A percentile compares a stretch with the other conserved stretches of the same genome.
phyloP scores from a whole-genome alignment of 2,329 filamentous ascomycete genomes.

The Fusarium sp. region DNA sequence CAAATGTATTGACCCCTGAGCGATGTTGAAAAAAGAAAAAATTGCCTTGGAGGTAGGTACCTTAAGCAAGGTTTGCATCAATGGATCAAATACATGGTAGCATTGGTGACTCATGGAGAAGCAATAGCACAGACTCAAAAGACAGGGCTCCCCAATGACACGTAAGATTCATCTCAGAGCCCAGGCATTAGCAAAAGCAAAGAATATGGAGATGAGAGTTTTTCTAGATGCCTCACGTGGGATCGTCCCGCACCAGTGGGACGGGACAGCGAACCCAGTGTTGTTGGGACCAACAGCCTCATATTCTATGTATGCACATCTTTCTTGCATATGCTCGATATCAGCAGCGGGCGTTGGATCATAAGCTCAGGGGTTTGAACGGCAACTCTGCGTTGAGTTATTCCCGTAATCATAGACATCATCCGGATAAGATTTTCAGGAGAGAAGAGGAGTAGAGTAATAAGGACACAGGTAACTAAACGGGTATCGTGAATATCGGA shows the following conservation, averaged over 20 bases:
- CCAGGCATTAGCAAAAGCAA: neutral
- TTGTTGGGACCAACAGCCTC: conserved; percentile 22
- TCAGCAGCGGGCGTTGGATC: neutral
- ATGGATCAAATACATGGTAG: neutral
- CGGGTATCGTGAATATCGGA: neutral
- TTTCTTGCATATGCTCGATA: neutral
- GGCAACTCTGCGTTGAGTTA: neutral
- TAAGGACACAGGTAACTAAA: neutral
- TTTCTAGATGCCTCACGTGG: conserved; percentile 28
- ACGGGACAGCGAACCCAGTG: conserved; percentile 16
- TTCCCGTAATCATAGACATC: neutral
- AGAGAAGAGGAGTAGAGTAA: conserved; percentile 1
- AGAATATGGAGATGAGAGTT: conserved; percentile 14
- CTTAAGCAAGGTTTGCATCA: neutral
- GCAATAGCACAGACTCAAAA: neutral
- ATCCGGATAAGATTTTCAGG: conserved; percentile 11
- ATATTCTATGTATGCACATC: neutral
- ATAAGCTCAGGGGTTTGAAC: conserved; percentile 13
- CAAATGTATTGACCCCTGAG: neutral
- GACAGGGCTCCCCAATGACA: conserved; percentile 8
- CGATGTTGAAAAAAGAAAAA: neutral
- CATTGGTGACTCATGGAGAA: conserved; percentile 5
- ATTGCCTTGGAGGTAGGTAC: neutral
- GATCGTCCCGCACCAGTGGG: conserved; percentile 26
- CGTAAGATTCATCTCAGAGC: conserved; percentile 7